phyloP scores from a whole-genome alignment of 768 basidiomycete species.

The Amyloporia xantha region DNA sequence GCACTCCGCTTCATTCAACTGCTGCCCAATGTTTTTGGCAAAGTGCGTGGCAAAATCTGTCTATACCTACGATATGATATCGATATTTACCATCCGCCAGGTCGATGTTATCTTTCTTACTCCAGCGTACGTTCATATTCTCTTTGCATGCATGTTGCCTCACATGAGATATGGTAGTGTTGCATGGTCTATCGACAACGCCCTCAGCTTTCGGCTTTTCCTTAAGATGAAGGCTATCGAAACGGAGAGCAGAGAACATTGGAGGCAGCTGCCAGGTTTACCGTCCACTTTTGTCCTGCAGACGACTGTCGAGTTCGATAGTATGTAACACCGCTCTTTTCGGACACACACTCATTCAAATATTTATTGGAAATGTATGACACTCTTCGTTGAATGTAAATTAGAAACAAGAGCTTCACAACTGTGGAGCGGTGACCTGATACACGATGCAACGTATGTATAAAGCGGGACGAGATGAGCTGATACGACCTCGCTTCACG shows the following conservation, averaged over 20 bases:
- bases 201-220: neutral
- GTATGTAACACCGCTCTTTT: neutral
- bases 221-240: slow-evolving; percentile 1
- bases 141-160: neutral
- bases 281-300: neutral
- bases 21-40: neutral
- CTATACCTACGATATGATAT: neutral
- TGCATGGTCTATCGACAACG: slow-evolving; percentile 1
- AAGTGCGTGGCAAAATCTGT: neutral
- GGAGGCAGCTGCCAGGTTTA: neutral
- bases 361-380: neutral
- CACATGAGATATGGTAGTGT: neutral
- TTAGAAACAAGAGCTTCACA: no score
- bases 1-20: neutral
- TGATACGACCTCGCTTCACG: neutral
- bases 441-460: neutral
- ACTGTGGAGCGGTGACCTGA: no score
- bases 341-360: neutral
- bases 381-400: neutral
- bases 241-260: neutral
- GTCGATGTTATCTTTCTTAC: neutral
- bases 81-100: neutral
- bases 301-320: neutral
- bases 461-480: neutral
- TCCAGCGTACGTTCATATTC: neutral